A percentile compares a stretch with the other conserved stretches of the same genome.
Conservation (phyloP, 2,329 filamentous ascomycete species). For the Helicocarpus griseus region DNA sequence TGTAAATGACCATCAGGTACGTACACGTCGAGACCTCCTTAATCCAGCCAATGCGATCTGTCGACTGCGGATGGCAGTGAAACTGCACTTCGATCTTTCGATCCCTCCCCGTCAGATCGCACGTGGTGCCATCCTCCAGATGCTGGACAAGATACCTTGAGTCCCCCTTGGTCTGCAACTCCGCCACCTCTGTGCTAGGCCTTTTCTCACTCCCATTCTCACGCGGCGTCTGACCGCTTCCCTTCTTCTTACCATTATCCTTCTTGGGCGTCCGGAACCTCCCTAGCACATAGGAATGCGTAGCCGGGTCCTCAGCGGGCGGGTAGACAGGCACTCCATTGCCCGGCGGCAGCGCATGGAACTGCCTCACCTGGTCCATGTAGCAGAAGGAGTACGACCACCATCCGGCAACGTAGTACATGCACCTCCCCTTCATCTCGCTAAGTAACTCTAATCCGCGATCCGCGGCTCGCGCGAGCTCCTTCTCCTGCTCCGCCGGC, state of each 20-base stretch:
- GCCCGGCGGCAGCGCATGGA: conserved; percentile 67
- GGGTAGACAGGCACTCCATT: conserved; percentile 58
- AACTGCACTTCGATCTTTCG: conserved; percentile 74
- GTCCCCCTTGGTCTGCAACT: conserved; percentile 72
- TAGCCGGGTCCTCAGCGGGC: conserved; percentile 66
- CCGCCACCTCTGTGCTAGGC: conserved; percentile 39
- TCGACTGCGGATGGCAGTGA: conserved; percentile 66
- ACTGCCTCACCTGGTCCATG: conserved; percentile 76
- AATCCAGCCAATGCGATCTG: conserved; percentile 77
- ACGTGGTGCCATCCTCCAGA: conserved; percentile 68
- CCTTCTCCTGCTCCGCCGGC: conserved; percentile 48
- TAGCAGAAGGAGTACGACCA: conserved; percentile 97
- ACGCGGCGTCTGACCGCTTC: conserved; percentile 14
- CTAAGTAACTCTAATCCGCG: conserved; percentile 72
- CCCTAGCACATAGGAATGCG: conserved; percentile 69
- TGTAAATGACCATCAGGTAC: conserved; percentile 89
- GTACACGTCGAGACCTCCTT: conserved; percentile 87
- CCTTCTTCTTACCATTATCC: conserved; percentile 24
- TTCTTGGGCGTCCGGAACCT: conserved; percentile 37
- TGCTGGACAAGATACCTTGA: conserved; percentile 79
- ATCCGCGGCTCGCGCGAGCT: conserved; percentile 65
- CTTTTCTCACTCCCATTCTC: conserved; percentile 22
- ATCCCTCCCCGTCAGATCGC: conserved; percentile 73
- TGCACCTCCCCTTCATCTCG: conserved; percentile 66
- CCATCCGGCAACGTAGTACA: conserved; percentile 81